Conservation (phyloP, 192 early-diverging fungal genomes). For the Phycomyces nitens region DNA sequence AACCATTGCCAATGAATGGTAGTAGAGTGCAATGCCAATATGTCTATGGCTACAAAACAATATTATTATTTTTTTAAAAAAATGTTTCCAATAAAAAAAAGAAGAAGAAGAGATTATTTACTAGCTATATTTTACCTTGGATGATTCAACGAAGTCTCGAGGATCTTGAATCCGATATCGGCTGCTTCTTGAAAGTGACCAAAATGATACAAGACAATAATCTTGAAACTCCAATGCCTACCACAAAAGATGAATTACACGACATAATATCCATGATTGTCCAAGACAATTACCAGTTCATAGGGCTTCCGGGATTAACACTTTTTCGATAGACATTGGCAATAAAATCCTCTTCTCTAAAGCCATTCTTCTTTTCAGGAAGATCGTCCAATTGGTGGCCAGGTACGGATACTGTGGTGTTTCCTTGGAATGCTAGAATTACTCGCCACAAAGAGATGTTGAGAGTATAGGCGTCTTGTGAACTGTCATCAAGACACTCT, state of each 20-base stretch:
- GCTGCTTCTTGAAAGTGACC: conserved; percentile 15
- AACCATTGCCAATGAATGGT: conserved; percentile 20
- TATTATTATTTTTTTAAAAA: not conserved
- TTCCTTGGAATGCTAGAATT: conserved; percentile 24
- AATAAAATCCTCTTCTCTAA: conserved; percentile 13
- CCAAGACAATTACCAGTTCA: conserved; percentile 3
- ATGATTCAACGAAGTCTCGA: conserved; percentile 16
- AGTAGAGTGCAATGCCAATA: conserved; percentile 24
- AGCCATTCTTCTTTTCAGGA: not conserved
- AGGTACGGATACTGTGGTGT: conserved; percentile 10
- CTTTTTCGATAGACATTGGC: conserved; percentile 15
- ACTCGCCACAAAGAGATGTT: conserved; percentile 12
- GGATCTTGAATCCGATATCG: conserved; percentile 20
- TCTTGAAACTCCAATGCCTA: conserved; percentile 26
- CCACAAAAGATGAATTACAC: too few relatives aligned
- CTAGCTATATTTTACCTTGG: conserved; percentile 28
- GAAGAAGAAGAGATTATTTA: too few relatives aligned
- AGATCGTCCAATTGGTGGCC: conserved; percentile 8
- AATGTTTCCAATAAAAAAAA: too few relatives aligned
- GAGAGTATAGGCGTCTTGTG: conserved; percentile 8
- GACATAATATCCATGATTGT: too few relatives aligned
- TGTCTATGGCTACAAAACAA: conserved; percentile 24
- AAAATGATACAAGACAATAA: conserved; percentile 21
- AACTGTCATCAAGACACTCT: conserved; percentile 9
- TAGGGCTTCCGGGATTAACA: conserved; percentile 14